Conservation (phyloP, 176 grass and related monocot species). For the Eremochloa ophiuroides region DNA sequence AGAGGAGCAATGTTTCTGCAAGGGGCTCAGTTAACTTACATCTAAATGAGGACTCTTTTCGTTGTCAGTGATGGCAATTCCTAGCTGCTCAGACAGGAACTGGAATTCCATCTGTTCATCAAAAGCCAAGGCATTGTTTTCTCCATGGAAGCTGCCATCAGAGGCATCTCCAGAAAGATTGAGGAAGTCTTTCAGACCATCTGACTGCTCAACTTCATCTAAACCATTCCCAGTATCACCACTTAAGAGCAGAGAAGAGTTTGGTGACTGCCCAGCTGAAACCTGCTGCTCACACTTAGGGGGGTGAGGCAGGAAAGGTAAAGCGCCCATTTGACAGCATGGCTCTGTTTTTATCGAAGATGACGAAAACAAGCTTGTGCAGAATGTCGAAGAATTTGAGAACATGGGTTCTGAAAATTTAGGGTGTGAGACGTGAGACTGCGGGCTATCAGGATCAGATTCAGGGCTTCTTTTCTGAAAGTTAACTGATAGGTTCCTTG, state of each 20-base stretch:
- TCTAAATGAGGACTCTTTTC: conserved; percentile 69
- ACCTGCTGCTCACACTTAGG: conserved; percentile 54
- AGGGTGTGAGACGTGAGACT: conserved; percentile 48
- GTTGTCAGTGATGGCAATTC: conserved; percentile 82
- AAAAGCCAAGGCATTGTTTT: conserved; percentile 43
- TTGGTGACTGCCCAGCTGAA: conserved; percentile 40
- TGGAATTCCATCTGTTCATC: conserved; percentile 87
- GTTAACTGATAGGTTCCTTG: conserved; percentile 32
- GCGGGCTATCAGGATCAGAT: conserved; percentile 43
- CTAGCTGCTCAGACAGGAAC: conserved; percentile 89
- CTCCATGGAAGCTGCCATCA: conserved; percentile 68
- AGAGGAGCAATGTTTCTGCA: not conserved
- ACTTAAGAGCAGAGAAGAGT: conserved; percentile 35
- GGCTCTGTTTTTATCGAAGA: conserved; percentile 40
- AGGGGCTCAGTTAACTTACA: conserved; percentile 43
- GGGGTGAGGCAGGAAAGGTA: conserved; percentile 87
- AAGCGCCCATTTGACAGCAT: conserved; percentile 28
- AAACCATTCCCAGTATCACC: conserved; percentile 28
- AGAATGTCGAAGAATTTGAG: conserved; percentile 88
- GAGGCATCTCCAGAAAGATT: conserved; percentile 72
- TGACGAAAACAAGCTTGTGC: conserved; percentile 75
- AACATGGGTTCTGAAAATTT: conserved; percentile 55
- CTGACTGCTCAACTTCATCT: conserved; percentile 54
- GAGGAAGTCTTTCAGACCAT: conserved; percentile 70
- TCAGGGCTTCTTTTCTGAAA: conserved; percentile 45